Conservation (phyloP, 768 basidiomycete genomes). For the Arthromyces matolae region DNA sequence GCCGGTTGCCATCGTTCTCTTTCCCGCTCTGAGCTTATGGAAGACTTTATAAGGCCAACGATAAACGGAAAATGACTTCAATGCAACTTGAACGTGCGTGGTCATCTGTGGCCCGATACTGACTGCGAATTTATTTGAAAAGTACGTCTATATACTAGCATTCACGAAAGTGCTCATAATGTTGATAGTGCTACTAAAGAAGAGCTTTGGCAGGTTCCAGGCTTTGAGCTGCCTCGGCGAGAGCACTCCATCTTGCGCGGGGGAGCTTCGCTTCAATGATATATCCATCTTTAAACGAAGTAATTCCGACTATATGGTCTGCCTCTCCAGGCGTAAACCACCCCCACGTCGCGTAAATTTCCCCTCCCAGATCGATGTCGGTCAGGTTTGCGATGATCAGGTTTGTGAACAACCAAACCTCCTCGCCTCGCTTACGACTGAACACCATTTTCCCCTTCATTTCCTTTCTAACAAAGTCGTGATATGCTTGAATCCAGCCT, state of each 20-base stretch:
- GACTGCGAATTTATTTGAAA: no score
- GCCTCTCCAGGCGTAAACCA: not conserved
- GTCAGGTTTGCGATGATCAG: not conserved
- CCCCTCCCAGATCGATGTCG: not conserved
- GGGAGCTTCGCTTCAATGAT: not conserved
- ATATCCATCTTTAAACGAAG: slow-evolving; percentile 3
- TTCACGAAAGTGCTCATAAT: no score
- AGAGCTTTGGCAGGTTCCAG: no score
- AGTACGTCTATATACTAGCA: no score
- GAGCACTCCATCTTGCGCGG: not conserved
- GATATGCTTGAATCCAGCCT: not conserved
- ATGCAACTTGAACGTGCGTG: no score
- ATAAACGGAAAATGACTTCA: no score
- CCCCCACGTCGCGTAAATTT: not conserved
- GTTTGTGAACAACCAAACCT: not conserved
- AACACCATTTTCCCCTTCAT: not conserved
- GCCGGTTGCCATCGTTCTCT: no score
- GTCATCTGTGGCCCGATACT: no score
- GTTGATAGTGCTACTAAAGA: no score
- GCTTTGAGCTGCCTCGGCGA: not conserved
- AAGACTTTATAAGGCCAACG: no score
- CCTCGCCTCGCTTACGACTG: not conserved
- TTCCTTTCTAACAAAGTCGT: not conserved
- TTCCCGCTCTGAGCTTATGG: no score
- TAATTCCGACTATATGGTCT: not conserved